Evolutionary conservation across 306 rosid genomes (phyloP), one percentile per base, ranked within the genome.

Genomic region (Nissolia schottii): DNA sequence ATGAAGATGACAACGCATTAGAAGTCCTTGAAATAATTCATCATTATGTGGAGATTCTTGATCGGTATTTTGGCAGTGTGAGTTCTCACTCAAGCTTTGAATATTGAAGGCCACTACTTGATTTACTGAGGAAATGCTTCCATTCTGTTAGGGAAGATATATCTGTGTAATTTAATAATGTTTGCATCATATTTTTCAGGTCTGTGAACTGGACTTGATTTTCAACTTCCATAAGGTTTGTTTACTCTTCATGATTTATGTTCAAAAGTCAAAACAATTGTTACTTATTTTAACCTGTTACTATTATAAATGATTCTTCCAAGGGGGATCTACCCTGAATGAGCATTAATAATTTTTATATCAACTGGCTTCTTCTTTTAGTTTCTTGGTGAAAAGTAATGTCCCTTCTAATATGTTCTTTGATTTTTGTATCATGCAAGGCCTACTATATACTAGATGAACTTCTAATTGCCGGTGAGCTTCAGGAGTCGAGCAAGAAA

Each of bases 401-500:
- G 13, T 16, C 8, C 19, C 43, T 25, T 83, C 73, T 79, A 60
- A 75, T 28, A 9, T 49, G 56, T 51, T 74, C 5, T 63, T 22
- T 54, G 24, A 37, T 78, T 28, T 48, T 49, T 27, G 14, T 25
- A 77, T 80, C 81, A 61, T 72, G 69, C 41, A 76, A 93, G 98
- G 98, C 97, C 57, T 90, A 93, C 72, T 93, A 90, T 71, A 85
- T 93, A 81, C 88, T 90, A 28, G 98, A 93, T 64, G 98, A 93
- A 81, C 70, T 93, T 83, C 75, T 93, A 72, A 87, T 93, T 72
- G 98, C 98, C 11, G 98, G 97, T 12, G 98, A 93, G 75, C 97
- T 93, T 74, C 98, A 93, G 82, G 98, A 93, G 71, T 84, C 98
- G 0, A 93, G 98, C 96, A 93, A 90, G 92, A 93, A 87, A 85